Conservation (phyloP, 2,329 filamentous ascomycete species). For the Exophiala phaeomuriformis region DNA sequence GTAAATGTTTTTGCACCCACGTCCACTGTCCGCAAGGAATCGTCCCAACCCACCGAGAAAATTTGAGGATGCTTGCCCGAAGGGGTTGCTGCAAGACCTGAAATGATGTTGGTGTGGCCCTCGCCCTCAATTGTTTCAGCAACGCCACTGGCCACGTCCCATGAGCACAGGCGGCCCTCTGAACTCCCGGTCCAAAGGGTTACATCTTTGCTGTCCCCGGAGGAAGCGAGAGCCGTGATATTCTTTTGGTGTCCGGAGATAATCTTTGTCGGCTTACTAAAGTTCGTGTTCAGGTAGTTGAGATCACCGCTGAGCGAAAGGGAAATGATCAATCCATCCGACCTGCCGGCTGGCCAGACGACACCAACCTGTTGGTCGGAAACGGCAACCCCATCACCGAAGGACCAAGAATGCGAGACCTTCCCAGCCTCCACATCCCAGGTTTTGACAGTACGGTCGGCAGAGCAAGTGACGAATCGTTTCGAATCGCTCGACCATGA, state of each 20-base stretch:
- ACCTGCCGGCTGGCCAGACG: slow-evolving; percentile 75
- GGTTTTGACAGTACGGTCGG: slow-evolving; percentile 87
- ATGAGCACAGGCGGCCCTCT: slow-evolving; percentile 77
- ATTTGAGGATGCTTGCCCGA: slow-evolving; percentile 46
- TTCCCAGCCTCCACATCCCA: slow-evolving; percentile 83
- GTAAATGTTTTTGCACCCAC: slow-evolving; percentile 67
- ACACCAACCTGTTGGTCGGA: slow-evolving; percentile 89
- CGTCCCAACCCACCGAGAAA: slow-evolving; percentile 92
- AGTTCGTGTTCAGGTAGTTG: slow-evolving; percentile 74
- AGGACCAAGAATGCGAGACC: slow-evolving; percentile 71
- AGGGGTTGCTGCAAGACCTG: slow-evolving; percentile 57
- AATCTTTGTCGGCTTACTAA: slow-evolving; percentile 58
- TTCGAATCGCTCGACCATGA: slow-evolving; percentile 85
- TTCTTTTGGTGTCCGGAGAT: slow-evolving; percentile 87
- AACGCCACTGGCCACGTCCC: slow-evolving; percentile 65
- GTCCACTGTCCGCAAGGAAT: slow-evolving; percentile 74
- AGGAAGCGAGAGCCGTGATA: slow-evolving; percentile 67
- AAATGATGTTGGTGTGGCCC: slow-evolving; percentile 76
- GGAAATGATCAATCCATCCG: slow-evolving; percentile 82
- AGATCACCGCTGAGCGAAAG: slow-evolving; percentile 82
- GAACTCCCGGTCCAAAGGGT: slow-evolving; percentile 86
- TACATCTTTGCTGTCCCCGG: slow-evolving; percentile 38
- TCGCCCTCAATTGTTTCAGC: slow-evolving; percentile 70
- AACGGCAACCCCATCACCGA: slow-evolving; percentile 66
- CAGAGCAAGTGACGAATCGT: slow-evolving; percentile 81